Evolutionary conservation across 345 rosid species (phyloP), one percentile per base, ranked within the genome.

Genomic region (Chamaenerion angustifolium): DNA sequence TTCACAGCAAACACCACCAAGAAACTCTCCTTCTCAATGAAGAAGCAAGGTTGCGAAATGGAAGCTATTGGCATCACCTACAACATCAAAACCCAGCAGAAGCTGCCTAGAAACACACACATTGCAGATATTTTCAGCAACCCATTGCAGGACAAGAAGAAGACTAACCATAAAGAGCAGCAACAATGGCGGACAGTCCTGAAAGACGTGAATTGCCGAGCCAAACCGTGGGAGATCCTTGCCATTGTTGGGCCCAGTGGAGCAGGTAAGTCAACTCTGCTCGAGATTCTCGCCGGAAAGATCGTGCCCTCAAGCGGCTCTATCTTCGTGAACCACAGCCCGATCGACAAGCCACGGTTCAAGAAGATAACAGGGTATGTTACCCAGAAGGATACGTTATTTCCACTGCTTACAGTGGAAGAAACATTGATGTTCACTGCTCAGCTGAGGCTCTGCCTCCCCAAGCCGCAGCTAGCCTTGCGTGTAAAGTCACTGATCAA

Each of bases 241-340:
- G 96, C 96, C 43, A 80, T 92, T 48, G 90, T 82, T 16, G 98
- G 98, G 19, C 98, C 98, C 13, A 88, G 95, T 44, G 98, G 98
- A 11, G 96, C 96, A 11, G 96, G 96, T 37, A 93, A 88, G 62
- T 82, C 99, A 17, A 76, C 96, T 27, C 57, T 93, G 23, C 94
- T 93, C 13, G 94, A 77, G 56, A 77, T 88, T 66, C 76, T 93
- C 2, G 82, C 96, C 0, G 94, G 81, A 19, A 78, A 71, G 51
- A 64, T 76, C 58, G 40, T 71, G 6, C 95, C 88, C 10, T 76
- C 74, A 47, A 61, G 48, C 23, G 99, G 96, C 9, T 68, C 90
- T 46, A 58, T 88, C 60, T 51, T 67, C 21, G 82, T 82, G 48
- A 82, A 93, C 64, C 72, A 74, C 21, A 73, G 43, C 42, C 83